Conservation (phyloP, 2,329 filamentous ascomycete species). For the Mycosphaerella sp. region DNA sequence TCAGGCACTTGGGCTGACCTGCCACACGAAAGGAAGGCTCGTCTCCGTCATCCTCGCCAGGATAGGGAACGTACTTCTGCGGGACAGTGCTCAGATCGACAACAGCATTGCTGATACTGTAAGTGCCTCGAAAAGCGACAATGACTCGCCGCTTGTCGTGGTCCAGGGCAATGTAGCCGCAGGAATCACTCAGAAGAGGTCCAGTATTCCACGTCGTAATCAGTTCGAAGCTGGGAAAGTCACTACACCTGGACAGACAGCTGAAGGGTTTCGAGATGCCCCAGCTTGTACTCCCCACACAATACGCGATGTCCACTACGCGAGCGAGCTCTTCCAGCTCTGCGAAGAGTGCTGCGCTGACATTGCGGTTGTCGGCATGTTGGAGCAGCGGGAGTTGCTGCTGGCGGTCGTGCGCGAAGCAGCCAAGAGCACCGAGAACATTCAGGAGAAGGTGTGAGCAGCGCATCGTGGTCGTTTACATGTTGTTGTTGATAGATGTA, state of each 20-base stretch:
- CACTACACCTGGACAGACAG: constrained; percentile 75
- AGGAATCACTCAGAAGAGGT: constrained; percentile 76
- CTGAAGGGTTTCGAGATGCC: constrained; percentile 77
- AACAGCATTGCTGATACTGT: constrained; percentile 86
- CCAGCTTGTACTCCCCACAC: constrained; percentile 76
- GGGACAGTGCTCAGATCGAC: constrained; percentile 83
- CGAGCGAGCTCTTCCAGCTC: constrained; percentile 83
- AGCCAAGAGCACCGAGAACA: constrained; percentile 23
- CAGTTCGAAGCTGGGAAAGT: constrained; percentile 75
- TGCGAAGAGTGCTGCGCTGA: constrained; percentile 63
- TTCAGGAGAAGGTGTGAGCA: not conserved
- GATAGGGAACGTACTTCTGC: constrained; percentile 86
- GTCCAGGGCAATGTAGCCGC: constrained; percentile 88
- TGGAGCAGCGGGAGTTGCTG: constrained; percentile 31
- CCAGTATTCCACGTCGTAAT: constrained; percentile 88
- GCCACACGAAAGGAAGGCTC: constrained; percentile 26
- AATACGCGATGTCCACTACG: constrained; percentile 91
- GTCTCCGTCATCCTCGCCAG: constrained; percentile 42
- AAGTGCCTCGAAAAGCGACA: constrained; percentile 88
- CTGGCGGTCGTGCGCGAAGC: constrained; percentile 5
- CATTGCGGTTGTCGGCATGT: constrained; percentile 32
- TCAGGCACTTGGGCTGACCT: constrained; percentile 56
- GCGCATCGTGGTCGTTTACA: constrained; percentile 3
- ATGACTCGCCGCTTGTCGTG: constrained; percentile 63
- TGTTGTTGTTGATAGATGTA: not conserved